Percentiles rank a stretch among this genome's conserved stretches.
Conservation (phyloP, 805 yeast genomes). For the Kuraishia piskuri region DNA sequence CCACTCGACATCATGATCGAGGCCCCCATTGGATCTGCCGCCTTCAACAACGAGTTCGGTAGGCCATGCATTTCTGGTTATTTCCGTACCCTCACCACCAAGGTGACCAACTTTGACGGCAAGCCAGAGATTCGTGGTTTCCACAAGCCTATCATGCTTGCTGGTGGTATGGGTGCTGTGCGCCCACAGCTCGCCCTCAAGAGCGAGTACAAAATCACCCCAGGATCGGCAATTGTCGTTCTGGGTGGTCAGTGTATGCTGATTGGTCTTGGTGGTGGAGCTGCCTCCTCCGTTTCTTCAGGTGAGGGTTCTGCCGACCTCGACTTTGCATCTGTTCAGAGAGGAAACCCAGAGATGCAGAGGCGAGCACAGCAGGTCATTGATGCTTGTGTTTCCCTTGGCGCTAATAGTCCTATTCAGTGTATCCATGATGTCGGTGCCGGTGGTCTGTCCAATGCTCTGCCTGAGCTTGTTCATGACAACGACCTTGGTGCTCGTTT, state of each 20-base stretch:
- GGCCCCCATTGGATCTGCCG: slow-evolving; percentile 97
- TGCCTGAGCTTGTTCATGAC: slow-evolving; percentile 96
- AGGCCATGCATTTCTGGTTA: slow-evolving; percentile 96
- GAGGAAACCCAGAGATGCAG: slow-evolving; percentile 99
- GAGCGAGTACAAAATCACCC: slow-evolving; percentile 70
- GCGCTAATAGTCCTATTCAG: slow-evolving; percentile 70
- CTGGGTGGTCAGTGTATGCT: slow-evolving; percentile 97
- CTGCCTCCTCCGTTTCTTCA: slow-evolving; percentile 94
- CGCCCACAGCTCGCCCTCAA: slow-evolving; percentile 90
- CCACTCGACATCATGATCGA: slow-evolving; percentile 91
- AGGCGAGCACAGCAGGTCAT: slow-evolving; percentile 98
- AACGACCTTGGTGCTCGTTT: slow-evolving; percentile 91
- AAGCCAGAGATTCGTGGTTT: slow-evolving; percentile 81
- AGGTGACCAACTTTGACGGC: slow-evolving; percentile 53
- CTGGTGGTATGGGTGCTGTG: slow-evolving; percentile 98
- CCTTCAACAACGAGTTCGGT: slow-evolving; percentile 97
- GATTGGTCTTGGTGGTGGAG: slow-evolving; percentile 99
- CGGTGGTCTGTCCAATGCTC: slow-evolving; percentile 95
- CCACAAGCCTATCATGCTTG: slow-evolving; percentile 98
- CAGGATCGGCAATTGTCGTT: slow-evolving; percentile 86
- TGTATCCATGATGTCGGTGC: slow-evolving; percentile 99
- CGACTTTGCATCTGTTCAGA: slow-evolving; percentile 97
- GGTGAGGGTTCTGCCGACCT: slow-evolving; percentile 95
- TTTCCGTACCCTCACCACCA: slow-evolving; percentile 88
- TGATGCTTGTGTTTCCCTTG: slow-evolving; percentile 84